These are phyloP conservation scores for Collybia nuda DNA, from an alignment of 768 basidiomycete genomes.

Conservation along the genomic window DNA sequence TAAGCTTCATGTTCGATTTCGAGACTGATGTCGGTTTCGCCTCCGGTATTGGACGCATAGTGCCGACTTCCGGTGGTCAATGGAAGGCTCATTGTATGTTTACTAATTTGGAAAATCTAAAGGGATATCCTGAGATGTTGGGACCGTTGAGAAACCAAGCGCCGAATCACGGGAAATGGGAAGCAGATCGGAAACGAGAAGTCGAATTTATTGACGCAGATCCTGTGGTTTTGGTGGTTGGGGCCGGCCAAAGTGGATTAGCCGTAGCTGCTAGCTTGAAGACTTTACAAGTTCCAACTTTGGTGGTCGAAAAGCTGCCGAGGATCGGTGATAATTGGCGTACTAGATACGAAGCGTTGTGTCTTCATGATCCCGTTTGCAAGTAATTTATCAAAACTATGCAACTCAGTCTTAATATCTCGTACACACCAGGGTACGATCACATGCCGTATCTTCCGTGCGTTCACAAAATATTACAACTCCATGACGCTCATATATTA, in stretches of 20 bases:
- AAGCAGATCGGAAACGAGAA: constrained; percentile 39
- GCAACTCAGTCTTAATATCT: neutral
- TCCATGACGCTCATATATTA: no score
- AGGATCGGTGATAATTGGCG: constrained; percentile 67
- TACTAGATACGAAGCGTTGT: constrained; percentile 61
- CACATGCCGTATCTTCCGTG: constrained; percentile 65
- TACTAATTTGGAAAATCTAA: constrained; percentile 58
- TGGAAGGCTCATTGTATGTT: constrained; percentile 66
- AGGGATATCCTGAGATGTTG: constrained; percentile 47
- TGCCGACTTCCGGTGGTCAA: constrained; percentile 38
- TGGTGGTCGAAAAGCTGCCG: constrained; percentile 60
- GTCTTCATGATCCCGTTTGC: constrained; percentile 69
- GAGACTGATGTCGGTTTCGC: constrained; percentile 48
- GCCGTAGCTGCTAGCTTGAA: constrained; percentile 58
- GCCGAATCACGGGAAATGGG: constrained; percentile 58
- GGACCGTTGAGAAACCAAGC: constrained; percentile 42
- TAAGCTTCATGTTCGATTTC: constrained; percentile 58
- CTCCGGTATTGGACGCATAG: constrained; percentile 53
- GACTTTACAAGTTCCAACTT: constrained; percentile 40
- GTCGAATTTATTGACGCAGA: constrained; percentile 42
- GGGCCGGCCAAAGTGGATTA: constrained; percentile 68
- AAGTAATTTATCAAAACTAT: constrained; percentile 25
- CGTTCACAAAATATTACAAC: constrained; percentile 13
- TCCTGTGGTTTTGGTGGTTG: constrained; percentile 53
- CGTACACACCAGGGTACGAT: constrained; percentile 40